Conservation (phyloP, 2,329 filamentous ascomycete species). For the Aureobasidium sp. region DNA sequence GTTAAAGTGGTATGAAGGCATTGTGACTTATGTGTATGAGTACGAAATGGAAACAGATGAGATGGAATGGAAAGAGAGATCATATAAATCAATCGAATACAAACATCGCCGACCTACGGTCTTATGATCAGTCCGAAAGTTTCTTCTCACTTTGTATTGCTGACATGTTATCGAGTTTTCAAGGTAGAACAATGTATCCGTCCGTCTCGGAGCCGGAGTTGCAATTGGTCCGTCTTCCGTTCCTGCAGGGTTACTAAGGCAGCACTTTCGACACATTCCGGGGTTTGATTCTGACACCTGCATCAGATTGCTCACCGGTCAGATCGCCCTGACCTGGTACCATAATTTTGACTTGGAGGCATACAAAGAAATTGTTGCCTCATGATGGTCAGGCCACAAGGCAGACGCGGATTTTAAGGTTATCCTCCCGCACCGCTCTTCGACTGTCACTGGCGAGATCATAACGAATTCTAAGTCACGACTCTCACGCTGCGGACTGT, state of each 20-base stretch:
- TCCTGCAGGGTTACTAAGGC: slow-evolving; percentile 11
- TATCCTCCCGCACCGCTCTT: not conserved
- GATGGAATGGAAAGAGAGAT: too few species aligned
- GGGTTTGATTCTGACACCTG: not conserved
- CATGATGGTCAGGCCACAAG: not conserved
- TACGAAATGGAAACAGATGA: not conserved
- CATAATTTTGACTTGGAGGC: not conserved
- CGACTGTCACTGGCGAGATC: not conserved
- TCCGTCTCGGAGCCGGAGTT: not conserved
- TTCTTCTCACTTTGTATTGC: not conserved
- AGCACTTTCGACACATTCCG: slow-evolving; percentile 10
- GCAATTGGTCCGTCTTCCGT: slow-evolving; percentile 6
- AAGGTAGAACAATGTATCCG: not conserved
- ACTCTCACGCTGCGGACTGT: not conserved
- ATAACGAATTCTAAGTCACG: too few species aligned
- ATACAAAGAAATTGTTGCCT: not conserved
- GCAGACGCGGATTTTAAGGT: not conserved
- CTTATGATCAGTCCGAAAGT: not conserved
- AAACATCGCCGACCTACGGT: not conserved
- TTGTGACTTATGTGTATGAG: not conserved
- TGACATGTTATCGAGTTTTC: not conserved
- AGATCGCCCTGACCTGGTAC: not conserved
- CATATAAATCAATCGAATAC: not conserved
- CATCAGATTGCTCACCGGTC: not conserved
- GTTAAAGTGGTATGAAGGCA: slow-evolving; percentile 18